Base-by-base conservation (phyloP, 2,329 filamentous ascomycete genomes). In the Fusarium sarcochroum region DNA sequence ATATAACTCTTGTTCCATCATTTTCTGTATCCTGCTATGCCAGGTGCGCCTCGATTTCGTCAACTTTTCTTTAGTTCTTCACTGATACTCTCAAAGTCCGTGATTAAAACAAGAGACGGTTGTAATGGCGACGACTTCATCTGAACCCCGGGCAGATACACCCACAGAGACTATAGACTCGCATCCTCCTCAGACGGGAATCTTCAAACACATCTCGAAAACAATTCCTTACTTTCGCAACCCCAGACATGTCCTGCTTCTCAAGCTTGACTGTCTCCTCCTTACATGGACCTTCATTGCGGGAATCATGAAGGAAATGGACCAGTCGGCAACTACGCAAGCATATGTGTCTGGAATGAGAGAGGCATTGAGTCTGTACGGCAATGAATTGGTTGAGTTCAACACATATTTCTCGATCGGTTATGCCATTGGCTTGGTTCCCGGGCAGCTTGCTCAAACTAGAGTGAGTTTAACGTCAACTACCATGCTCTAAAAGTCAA, bases 371-470 rank as follows among this genome's bases (percentile, higher is more conserved):
- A 58, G 48, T 1, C 75, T 89, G 20, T 82, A 84, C 45, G 80
- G 81, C 2, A 88, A 89, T 64, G 78, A 89, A 56, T 78, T 88
- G 32, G 87, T 88, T 52, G 84, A 87, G 58, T 75, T 82, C 60
- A 77, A 75, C 50, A 84, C 86, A 0, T 83, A 82, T 27, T 90
- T 87, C 81, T 89, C 86, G 0, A 82, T 87, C 1, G 88, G 88
- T 10, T 90, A 90, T 66, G 84, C 87, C 0, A 79, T 90, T 76
- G 78, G 80, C 0, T 76, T 81, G 37, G 75, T 78, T 40, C 78
- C 80, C 3, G 78, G 76, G 7, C 81, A 80, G 37, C 58, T 82
- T 37, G 76, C 81, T 58, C 76, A 80, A 66, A 82, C 78, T 2
- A 78, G 76, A 38, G 71, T 65, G 21, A 45, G 61, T 56, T 14